Evolutionary conservation across 495 filamentous ascomycete genomes (phyloP).

Genomic region (Trichocladium uniseriatum): DNA sequence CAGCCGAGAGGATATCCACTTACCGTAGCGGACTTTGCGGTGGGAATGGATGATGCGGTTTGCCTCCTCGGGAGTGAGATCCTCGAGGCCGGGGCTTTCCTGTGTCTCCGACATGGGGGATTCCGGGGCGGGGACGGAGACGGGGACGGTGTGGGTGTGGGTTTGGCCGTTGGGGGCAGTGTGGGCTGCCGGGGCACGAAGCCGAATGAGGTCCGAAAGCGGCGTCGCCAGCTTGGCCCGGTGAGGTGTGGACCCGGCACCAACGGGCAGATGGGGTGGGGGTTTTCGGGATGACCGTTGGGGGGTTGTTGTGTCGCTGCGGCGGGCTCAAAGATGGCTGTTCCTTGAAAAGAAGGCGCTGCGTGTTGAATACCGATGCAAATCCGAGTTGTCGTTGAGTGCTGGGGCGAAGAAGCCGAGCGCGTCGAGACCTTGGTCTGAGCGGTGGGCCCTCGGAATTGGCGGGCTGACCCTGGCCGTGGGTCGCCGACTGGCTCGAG

Average conservation of each 20-base stretch:
- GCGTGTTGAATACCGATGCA: constrained; percentile 27
- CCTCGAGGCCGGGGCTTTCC: constrained; percentile 33
- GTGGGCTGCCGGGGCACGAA: neutral
- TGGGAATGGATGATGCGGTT: constrained; percentile 51
- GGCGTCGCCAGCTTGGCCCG: neutral
- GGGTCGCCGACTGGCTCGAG: too few species aligned
- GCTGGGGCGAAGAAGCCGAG: constrained; percentile 22
- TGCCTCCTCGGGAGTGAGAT: constrained; percentile 47
- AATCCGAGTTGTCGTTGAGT: constrained; percentile 24
- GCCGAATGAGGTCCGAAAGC: constrained; percentile 13
- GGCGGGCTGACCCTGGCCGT: neutral
- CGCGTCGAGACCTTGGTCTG: constrained; percentile 1
- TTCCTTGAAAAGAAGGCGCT: neutral
- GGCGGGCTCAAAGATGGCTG: neutral
- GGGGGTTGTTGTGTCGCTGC: neutral
- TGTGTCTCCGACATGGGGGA: constrained; percentile 28
- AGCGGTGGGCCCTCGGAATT: constrained; percentile 20
- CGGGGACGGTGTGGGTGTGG: too few species aligned
- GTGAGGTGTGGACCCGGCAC: neutral
- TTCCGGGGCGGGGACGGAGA: neutral
- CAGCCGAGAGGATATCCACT: constrained; percentile 13
- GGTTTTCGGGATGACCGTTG: neutral
- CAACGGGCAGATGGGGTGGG: neutral
- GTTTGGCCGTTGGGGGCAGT: neutral
- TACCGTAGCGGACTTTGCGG: constrained; percentile 51